Evolutionary conservation across 2,329 filamentous ascomycete species (phyloP), one percentile per base, ranked within the genome.

Genomic region (Fusarium lyarnte): DNA sequence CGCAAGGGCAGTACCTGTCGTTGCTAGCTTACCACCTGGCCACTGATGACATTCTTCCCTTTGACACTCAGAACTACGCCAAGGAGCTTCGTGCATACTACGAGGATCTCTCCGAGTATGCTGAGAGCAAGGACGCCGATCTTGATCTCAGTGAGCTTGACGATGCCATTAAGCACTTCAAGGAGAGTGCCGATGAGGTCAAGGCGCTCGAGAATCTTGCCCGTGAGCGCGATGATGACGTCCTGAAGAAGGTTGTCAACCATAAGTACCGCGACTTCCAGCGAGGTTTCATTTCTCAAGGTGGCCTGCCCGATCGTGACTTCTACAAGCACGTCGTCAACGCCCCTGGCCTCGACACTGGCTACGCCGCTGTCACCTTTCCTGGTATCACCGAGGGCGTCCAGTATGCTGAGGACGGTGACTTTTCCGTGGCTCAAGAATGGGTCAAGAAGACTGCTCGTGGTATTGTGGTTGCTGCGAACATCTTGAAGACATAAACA

Each of bases 321-420:
- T 86, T 85, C 43, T 87, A 81, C 70, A 82, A 80, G 65, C 83
- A 87, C 33, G 82, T 86, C 1, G 83, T 86, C 1, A 85, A 83
- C 11, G 85, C 85, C 0, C 85, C 85, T 0, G 85, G 85, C 0
- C 58, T 84, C 2, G 85, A 86, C 46, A 87, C 85, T 1, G 77
- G 85, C 39, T 87, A 85, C 27, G 80, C 81, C 0, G 80, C 82
- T 8, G 81, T 81, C 1, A 80, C 82, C 0, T 84, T 84, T 61
- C 83, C 89, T 17, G 91, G 90, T 27, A 89, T 93, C 74, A 91
- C 90, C 79, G 91, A 91, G 8, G 92, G 91, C 59, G 87, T 90
- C 2, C 87, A 90, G 72, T 87, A 88, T 58, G 88, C 77, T 3
- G 69, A 80, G 14, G 63, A 67, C 5, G 66, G 71, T 12, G 65